A percentile compares a stretch with the other conserved stretches of the same genome.
Conservation (phyloP, 495 filamentous ascomycete genomes). For the Rhizodiscina lignyota region DNA sequence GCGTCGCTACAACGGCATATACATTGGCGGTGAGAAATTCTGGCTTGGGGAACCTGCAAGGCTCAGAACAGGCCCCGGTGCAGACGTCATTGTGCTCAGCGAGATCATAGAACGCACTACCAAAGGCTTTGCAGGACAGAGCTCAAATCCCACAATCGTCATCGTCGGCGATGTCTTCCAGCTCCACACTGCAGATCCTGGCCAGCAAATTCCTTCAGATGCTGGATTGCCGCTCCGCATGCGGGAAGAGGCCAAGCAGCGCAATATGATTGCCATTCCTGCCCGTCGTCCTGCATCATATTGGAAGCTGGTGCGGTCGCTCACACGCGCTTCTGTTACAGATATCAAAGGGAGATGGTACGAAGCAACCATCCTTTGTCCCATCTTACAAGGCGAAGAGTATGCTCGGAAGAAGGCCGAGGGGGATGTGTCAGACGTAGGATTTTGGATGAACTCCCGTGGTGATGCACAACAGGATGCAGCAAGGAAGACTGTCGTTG, state of each 20-base stretch:
- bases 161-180: slow-evolving; percentile 32
- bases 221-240: slow-evolving; percentile 27
- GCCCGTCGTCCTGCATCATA: slow-evolving; percentile 20
- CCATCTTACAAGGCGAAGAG: slow-evolving; percentile 24
- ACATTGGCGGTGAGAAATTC: slow-evolving; percentile 44
- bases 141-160: slow-evolving; percentile 6
- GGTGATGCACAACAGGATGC: slow-evolving; percentile 21
- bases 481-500: slow-evolving; percentile 10
- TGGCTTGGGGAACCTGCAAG: slow-evolving; percentile 43
- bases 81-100: slow-evolving; percentile 35
- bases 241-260: slow-evolving; percentile 26
- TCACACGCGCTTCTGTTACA: slow-evolving; percentile 21
- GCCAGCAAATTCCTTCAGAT: slow-evolving; percentile 13
- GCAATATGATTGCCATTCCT: slow-evolving; percentile 27
- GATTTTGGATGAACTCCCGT: slow-evolving; percentile 32
- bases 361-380: slow-evolving; percentile 35
- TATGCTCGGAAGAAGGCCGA: slow-evolving; percentile 22
- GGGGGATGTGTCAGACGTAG: slow-evolving; percentile 25
- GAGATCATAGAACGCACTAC: slow-evolving; percentile 21
- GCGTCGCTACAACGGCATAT: slow-evolving; percentile 37
- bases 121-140: background rate
- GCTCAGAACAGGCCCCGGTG: slow-evolving; percentile 23
- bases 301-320: slow-evolving; percentile 26
- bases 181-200: slow-evolving; percentile 20
- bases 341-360: slow-evolving; percentile 50